A percentile compares a stretch with the other conserved stretches of the same genome.
These are phyloP conservation scores for Juncus inflexus DNA, from an alignment of 176 grass and related monocot species.

Conservation along the genomic window DNA sequence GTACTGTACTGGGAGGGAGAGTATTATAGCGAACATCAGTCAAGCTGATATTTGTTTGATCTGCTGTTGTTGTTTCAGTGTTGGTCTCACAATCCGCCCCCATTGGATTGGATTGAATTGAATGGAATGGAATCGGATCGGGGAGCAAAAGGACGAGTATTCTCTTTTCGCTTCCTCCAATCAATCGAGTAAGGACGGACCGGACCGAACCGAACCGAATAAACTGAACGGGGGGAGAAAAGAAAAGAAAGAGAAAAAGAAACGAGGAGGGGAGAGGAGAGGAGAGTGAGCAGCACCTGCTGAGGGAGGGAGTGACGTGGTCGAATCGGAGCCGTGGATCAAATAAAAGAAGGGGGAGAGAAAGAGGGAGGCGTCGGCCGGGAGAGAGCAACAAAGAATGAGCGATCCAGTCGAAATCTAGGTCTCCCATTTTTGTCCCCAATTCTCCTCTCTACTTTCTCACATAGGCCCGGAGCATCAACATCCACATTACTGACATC, in stretches of 20 bases:
- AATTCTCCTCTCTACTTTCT: conserved; percentile 2
- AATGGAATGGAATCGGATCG: background rate
- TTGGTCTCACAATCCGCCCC: too few species aligned
- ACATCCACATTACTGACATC: background rate
- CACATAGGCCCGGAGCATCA: background rate
- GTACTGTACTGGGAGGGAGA: too few species aligned
- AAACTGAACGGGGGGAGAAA: too few species aligned
- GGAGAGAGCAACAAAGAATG: conserved; percentile 18
- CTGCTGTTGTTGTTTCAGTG: too few species aligned
- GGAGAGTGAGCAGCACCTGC: conserved; percentile 3
- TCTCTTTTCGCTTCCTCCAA: background rate
- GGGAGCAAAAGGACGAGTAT: background rate
- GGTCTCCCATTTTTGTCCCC: conserved; percentile 27
- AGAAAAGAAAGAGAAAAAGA: background rate
- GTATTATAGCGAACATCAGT: too few species aligned
- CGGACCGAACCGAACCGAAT: too few species aligned
- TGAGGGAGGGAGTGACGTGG: background rate
- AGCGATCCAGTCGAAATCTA: conserved; percentile 21
- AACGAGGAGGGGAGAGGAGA: too few species aligned
- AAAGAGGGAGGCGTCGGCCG: conserved; percentile 21
- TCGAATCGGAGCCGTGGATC: conserved; percentile 4
- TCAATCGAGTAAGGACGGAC: background rate
- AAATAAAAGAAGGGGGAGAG: conserved; percentile 12
- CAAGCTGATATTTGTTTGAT: too few species aligned
- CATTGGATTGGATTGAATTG: background rate